Evolutionary conservation across 352 stramenopile genomes (phyloP), one percentile per base, ranked within the genome.

Genomic region (Phytophthora pluvialis): DNA sequence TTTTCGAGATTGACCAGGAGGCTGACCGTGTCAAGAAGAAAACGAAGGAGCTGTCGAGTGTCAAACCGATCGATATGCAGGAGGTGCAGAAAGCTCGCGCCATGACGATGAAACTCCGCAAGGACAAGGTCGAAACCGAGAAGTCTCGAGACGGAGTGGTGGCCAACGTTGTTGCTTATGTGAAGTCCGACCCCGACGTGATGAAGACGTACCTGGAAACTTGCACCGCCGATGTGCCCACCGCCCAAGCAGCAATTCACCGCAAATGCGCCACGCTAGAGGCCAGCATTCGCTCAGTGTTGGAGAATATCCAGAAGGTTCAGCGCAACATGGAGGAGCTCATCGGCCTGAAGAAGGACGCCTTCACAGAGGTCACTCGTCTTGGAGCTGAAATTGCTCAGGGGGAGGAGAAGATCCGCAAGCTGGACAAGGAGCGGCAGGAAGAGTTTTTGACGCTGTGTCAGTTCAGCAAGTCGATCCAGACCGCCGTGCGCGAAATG

Each of bases 321-420:
- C 79, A 89, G 49, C 69, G 61, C 21, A 60, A 86, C 3, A 78
- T 94, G 77, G 74, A 88, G 32, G 77, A 90, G 8, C 53, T 83
- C n/a, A 80, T 94, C 31, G 73, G 49, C 28, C 70, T 91, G 58
- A 72, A 78, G 26, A 72, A 64, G 32, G 68, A 80, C 7, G 67
- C 75, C 0, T 88, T 81, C 18, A 76, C 60, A 0, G 83, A 93
- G 49, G 70, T 91, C 10, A 74, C 60, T 31, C 71, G 83, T 12
- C 67, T 94, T 9, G 83, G 80, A 1, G 60, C 26, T 21, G 73
- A 83, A 55, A 86, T 91, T 47, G 71, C 60, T 4, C 51, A 58
- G 12, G 47, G 64, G 5, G 80, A 91, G 43, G 44, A 73, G 10
- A 63, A 72, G 7, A 67, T 90, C 11, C 66, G 65, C 1, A 42